Evolutionary conservation across 805 yeast genomes (phyloP).

Genomic region (Cyberlindnera meyerae): DNA sequence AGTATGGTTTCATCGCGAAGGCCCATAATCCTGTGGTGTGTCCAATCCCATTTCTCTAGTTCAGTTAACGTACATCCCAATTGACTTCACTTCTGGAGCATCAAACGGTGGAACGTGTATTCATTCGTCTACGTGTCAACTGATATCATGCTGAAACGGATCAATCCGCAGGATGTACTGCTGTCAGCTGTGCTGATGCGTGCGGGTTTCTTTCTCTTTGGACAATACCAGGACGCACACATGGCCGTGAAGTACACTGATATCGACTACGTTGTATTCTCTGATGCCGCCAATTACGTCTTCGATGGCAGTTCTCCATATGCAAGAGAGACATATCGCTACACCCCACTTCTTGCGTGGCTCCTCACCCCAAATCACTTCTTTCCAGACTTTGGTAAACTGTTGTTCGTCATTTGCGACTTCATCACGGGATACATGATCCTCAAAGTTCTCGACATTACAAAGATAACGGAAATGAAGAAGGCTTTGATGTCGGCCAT

Average conservation of each 20-base stretch:
- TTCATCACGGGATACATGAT: constrained; percentile 70
- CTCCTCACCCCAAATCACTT: constrained; percentile 61
- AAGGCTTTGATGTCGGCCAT: constrained; percentile 47
- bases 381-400: constrained; percentile 68
- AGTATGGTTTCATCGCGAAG: no score
- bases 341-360: constrained; percentile 90
- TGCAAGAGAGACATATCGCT: constrained; percentile 80
- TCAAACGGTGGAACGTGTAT: no score
- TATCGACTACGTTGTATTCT: constrained; percentile 87
- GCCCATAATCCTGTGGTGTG: no score
- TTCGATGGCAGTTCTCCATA: constrained; percentile 62
- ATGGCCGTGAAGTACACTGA: constrained; percentile 87
- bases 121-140: no score
- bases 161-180: constrained; percentile 7
- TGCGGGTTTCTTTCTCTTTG: constrained; percentile 64
- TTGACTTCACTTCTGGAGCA: no score
- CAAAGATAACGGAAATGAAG: constrained; percentile 19
- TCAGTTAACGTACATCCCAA: no score
- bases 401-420: constrained; percentile 73
- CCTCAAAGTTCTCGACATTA: constrained; percentile 36
- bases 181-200: constrained; percentile 36
- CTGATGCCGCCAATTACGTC: constrained; percentile 83
- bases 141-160: background rate
- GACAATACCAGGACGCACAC: constrained; percentile 78
- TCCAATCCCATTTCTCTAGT: no score